Evolutionary conservation across 495 filamentous ascomycete genomes (phyloP), one percentile per base, ranked within the genome.

Genomic region (Umbilicaria muhlenbergii): DNA sequence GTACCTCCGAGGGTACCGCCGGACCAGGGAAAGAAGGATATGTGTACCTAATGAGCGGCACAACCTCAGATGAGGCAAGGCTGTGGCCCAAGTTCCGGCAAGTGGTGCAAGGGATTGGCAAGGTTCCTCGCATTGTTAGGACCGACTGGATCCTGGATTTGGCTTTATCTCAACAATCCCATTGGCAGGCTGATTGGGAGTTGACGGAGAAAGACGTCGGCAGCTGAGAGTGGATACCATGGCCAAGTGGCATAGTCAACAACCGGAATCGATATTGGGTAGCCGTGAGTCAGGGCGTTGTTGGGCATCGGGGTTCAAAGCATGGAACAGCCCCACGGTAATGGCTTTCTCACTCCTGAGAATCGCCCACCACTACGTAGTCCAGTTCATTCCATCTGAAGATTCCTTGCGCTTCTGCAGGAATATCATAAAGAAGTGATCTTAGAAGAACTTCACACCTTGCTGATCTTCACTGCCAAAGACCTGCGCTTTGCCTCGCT

Each of bases 391-490:
- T 39, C 36, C 32, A 36, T 19, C 42, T 19, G 32, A 49, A 48
- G 44, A 39, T 15, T 45, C 48, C 35, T 49, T 46, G 55, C 50
- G 50, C 56, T 58, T 46, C 59, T 52, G 54, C 21, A 46, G n/a
- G 34, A 46, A 46, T 7, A 38, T 14, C 34, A 28, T 34, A 16
- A 48, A 15, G 6, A 39, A 36, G 40, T 15, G 4, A 18, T 3
- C 46, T 67, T 67, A 96, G 58, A 95, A 95, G 66, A 98, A 96
- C 65, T 98, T 98, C 46, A 95, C 85, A 42, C 91, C 91, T 55
- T 78, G 74, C 45, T 81, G 76, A 50, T 89, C 89, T 48, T 88
- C 87, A 33, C 51, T 61, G 15, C 89, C 89, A 67, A 98, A 95
- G 11, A 96, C 74, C 62, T 95, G 87, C 17, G 91, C 88, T 62